Evolutionary conservation across 2,329 filamentous ascomycete species (phyloP).

Genomic region (Fusarium metavorans): DNA sequence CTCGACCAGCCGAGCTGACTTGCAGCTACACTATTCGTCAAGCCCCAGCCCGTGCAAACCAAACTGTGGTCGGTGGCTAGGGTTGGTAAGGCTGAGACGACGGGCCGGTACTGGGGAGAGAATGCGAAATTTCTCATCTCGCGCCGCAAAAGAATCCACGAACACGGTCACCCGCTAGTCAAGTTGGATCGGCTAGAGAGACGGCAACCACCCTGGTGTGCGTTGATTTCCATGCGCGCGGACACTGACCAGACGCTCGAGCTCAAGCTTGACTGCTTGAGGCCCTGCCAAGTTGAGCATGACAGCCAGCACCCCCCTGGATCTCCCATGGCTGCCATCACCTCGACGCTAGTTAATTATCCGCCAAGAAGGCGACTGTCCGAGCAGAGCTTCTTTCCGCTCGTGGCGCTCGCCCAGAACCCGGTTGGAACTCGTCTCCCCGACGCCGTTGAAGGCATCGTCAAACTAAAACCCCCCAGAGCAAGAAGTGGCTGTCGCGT

Average conservation of each 20-base stretch:
- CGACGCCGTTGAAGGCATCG: constrained; percentile 17
- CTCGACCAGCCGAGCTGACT: constrained; percentile 2
- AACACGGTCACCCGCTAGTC: background rate
- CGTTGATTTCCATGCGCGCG: background rate
- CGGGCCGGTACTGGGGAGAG: constrained; percentile 27
- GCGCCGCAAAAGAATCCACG: constrained; percentile 22
- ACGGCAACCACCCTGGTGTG: constrained; percentile 2
- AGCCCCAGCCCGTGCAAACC: background rate
- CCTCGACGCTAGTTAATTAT: background rate
- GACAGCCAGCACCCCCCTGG: background rate
- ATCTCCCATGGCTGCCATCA: constrained; percentile 1
- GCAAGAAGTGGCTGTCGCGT: constrained; percentile 9
- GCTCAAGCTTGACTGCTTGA: background rate
- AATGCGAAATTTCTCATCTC: constrained; percentile 27
- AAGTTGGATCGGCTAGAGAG: constrained; percentile 3
- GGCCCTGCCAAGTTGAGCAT: background rate
- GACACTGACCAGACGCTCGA: constrained; percentile 4
- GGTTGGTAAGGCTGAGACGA: constrained; percentile 45
- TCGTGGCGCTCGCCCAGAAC: constrained; percentile 30
- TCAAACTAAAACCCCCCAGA: constrained; percentile 1
- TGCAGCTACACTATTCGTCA: constrained; percentile 5
- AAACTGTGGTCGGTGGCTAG: constrained; percentile 20
- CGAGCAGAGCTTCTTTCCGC: constrained; percentile 9
- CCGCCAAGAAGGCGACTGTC: constrained; percentile 3
- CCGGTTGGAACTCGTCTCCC: constrained; percentile 14